A percentile compares a stretch with the other conserved stretches of the same genome.
Conservation (phyloP, 768 basidiomycete genomes). For the Auriscalpium orientale region DNA sequence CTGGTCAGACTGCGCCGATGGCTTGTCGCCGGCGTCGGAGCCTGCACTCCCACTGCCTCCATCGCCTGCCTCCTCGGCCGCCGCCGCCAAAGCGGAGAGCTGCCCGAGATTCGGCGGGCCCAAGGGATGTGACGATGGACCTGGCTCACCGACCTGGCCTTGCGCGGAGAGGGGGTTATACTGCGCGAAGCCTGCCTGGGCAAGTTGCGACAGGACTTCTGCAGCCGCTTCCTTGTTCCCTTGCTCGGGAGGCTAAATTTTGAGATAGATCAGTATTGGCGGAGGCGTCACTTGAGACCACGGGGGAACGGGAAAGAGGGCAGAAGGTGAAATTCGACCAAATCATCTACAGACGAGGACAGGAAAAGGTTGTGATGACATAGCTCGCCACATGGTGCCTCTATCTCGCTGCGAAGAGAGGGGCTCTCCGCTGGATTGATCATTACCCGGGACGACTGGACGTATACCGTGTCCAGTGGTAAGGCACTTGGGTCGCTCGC, state of each 20-base stretch:
- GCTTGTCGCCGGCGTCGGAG: constrained; percentile 1
- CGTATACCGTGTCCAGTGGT: not conserved
- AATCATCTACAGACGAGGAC: not conserved
- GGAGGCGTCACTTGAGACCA: too few species aligned
- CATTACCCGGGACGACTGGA: not conserved
- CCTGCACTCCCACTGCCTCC: not conserved
- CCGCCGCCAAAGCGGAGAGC: constrained; percentile 33
- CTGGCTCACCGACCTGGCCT: constrained; percentile 50
- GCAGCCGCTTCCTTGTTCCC: constrained; percentile 23
- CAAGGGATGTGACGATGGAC: constrained; percentile 65
- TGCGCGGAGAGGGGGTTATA: constrained; percentile 1
- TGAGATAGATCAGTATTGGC: too few species aligned
- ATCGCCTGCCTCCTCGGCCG: constrained; percentile 4
- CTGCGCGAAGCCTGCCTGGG: constrained; percentile 8
- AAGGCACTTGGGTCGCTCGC: not conserved
- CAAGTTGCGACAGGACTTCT: constrained; percentile 25
- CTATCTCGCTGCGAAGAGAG: too few species aligned
- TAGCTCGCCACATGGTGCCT: not conserved
- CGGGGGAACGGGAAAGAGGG: too few species aligned
- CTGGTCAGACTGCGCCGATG: constrained; percentile 18
- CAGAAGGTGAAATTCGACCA: too few species aligned
- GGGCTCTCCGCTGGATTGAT: too few species aligned
- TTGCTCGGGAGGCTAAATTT: constrained; percentile 6
- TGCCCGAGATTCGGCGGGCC: constrained; percentile 61
- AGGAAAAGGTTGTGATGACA: not conserved